phyloP scores from a whole-genome alignment of 2,329 filamentous ascomycete genomes.

The Colletotrichum liaoningense region DNA sequence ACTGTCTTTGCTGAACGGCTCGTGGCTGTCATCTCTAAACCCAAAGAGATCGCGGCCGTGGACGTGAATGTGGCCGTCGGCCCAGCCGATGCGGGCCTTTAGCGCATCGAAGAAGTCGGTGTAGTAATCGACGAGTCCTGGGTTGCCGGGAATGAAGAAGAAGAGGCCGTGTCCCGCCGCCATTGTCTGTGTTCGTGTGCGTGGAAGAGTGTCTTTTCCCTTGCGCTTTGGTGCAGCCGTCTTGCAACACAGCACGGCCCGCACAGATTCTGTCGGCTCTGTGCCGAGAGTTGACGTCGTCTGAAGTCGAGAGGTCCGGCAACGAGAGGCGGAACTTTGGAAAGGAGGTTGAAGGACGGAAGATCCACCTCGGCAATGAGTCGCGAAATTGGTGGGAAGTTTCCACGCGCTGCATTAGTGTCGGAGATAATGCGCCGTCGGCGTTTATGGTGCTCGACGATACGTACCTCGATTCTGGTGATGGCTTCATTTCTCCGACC shows the following conservation, averaged over 20 bases:
- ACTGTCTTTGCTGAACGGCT: slow-evolving; percentile 53
- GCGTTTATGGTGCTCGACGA: not conserved
- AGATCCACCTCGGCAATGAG: slow-evolving; percentile 4
- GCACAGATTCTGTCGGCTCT: slow-evolving; percentile 20
- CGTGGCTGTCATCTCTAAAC: slow-evolving; percentile 65
- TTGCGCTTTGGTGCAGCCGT: slow-evolving; percentile 3
- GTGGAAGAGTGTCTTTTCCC: no score
- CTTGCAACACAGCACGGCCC: slow-evolving; percentile 25
- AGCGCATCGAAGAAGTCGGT: slow-evolving; percentile 68
- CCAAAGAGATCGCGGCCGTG: slow-evolving; percentile 69
- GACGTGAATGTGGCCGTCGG: slow-evolving; percentile 60
- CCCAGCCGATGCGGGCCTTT: slow-evolving; percentile 40
- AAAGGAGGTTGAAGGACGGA: slow-evolving; percentile 8
- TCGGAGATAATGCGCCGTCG: slow-evolving; percentile 19
- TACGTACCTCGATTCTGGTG: not conserved
- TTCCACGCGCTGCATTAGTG: not conserved
- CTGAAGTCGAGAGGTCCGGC: slow-evolving; percentile 1
- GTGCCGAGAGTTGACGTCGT: slow-evolving; percentile 17
- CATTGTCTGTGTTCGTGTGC: not conserved
- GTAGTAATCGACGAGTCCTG: slow-evolving; percentile 81
- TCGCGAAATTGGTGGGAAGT: not conserved
- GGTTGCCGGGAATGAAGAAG: slow-evolving; percentile 82
- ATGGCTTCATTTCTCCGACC: not conserved
- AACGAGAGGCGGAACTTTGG: not conserved
- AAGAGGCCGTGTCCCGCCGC: slow-evolving; percentile 60